Evolutionary conservation across 345 rosid species (phyloP).

Genomic region (Moricandia arvensis): DNA sequence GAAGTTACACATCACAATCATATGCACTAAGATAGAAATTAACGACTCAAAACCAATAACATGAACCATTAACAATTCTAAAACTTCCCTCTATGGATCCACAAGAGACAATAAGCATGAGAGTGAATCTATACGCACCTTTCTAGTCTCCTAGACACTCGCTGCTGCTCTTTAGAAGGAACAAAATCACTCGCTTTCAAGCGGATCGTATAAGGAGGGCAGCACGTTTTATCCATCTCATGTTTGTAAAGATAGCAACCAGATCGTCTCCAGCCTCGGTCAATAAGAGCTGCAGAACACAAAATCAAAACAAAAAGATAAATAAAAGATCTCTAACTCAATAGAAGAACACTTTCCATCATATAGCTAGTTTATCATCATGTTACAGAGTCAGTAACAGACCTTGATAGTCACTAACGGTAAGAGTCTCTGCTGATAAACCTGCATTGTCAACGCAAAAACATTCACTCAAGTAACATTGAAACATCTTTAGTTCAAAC

Average conservation of each 20-base stretch:
- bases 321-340: slow-evolving; percentile 2
- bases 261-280: slow-evolving; percentile 91
- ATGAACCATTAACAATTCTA: neutral
- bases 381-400: no score
- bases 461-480: neutral
- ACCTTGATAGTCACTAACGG: slow-evolving; percentile 97
- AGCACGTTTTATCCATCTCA: slow-evolving; percentile 90
- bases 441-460: slow-evolving; percentile 47
- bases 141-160: slow-evolving; percentile 61
- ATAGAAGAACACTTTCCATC: neutral
- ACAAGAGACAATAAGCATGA: slow-evolving; percentile 7
- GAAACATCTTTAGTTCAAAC: neutral
- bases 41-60: neutral
- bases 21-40: slow-evolving; percentile 12
- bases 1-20: neutral
- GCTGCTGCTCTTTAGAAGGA: slow-evolving; percentile 79
- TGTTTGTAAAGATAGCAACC: slow-evolving; percentile 87
- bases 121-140: slow-evolving; percentile 46
- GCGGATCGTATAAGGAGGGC: slow-evolving; percentile 95
- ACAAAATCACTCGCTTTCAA: slow-evolving; percentile 68
- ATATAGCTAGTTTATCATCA: no score
- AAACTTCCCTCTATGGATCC: neutral
- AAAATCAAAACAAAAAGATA: neutral
- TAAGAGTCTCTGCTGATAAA: slow-evolving; percentile 54
- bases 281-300: slow-evolving; percentile 66